Evolutionary conservation across 2,329 filamentous ascomycete genomes (phyloP).

Genomic region (Colletotrichum scovillei): DNA sequence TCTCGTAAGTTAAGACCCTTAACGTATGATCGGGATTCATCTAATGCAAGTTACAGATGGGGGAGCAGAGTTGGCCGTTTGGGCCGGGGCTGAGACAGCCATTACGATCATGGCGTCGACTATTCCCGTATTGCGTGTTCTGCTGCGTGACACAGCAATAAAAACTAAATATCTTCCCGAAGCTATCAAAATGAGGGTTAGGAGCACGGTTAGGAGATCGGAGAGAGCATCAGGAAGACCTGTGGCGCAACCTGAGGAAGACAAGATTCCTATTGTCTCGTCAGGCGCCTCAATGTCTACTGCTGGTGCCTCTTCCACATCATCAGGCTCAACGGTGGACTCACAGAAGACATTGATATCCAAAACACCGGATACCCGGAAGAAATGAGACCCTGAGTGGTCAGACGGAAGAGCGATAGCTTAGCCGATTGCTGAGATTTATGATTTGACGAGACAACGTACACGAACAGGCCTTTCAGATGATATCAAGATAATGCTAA

Average conservation of each 20-base stretch:
- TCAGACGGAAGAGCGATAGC: background rate
- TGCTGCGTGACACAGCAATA: constrained; percentile 24
- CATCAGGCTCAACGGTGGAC: constrained; percentile 11
- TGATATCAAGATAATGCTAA: background rate
- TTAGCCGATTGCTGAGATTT: background rate
- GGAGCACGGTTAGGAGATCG: constrained; percentile 6
- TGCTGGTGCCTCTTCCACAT: constrained; percentile 14
- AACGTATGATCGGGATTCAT: background rate
- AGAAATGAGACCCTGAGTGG: background rate
- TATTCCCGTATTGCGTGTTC: constrained; percentile 42
- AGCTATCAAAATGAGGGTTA: constrained; percentile 20
- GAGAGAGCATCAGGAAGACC: background rate
- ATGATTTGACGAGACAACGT: background rate
- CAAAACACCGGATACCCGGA: background rate
- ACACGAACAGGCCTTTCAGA: background rate
- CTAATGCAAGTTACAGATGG: constrained; percentile 39
- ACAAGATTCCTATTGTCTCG: constrained; percentile 5
- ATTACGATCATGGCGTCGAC: constrained; percentile 49
- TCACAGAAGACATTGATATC: constrained; percentile 7
- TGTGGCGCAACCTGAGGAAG: background rate
- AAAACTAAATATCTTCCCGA: constrained; percentile 21
- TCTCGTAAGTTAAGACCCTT: constrained; percentile 8
- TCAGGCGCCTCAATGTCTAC: constrained; percentile 26
- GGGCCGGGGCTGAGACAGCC: constrained; percentile 43
- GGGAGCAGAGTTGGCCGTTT: constrained; percentile 26